phyloP scores from a whole-genome alignment of 2,329 filamentous ascomycete species.

The Penicillium oxalicum region DNA sequence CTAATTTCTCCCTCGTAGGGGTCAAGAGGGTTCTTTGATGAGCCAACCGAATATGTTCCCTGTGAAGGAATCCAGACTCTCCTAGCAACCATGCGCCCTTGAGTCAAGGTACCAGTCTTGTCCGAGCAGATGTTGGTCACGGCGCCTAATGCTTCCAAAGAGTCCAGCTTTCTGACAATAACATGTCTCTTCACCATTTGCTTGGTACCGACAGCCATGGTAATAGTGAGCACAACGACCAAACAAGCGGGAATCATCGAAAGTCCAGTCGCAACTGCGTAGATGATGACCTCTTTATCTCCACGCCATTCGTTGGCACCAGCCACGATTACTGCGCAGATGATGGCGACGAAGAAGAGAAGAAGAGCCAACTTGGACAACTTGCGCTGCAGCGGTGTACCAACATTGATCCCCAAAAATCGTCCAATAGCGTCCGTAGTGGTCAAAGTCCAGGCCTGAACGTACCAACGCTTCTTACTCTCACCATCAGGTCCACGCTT shows the following conservation, averaged over 20 bases:
- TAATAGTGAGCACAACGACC: slow-evolving; percentile 62
- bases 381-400: slow-evolving; percentile 64
- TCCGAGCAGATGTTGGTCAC: slow-evolving; percentile 56
- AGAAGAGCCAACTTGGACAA: slow-evolving; percentile 62
- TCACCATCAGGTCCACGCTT: slow-evolving; percentile 47
- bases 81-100: slow-evolving; percentile 59
- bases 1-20: slow-evolving; percentile 48
- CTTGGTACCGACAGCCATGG: slow-evolving; percentile 58
- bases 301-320: slow-evolving; percentile 56
- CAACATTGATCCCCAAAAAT: slow-evolving; percentile 63
- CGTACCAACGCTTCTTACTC: slow-evolving; percentile 50
- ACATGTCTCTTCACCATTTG: slow-evolving; percentile 53
- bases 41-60: slow-evolving; percentile 54
- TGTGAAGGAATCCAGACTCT: slow-evolving; percentile 54
- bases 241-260: slow-evolving; percentile 59
- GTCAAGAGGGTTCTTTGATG: slow-evolving; percentile 52
- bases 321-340: slow-evolving; percentile 64
- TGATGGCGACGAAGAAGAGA: slow-evolving; percentile 60
- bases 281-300: slow-evolving; percentile 58
- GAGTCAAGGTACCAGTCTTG: slow-evolving; percentile 57
- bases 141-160: slow-evolving; percentile 56
- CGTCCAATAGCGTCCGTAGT: slow-evolving; percentile 53
- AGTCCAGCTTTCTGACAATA: slow-evolving; percentile 53
- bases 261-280: slow-evolving; percentile 55
- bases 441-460: slow-evolving; percentile 48